Conservation (phyloP, 805 yeast species). For the Nakazawaea populi region DNA sequence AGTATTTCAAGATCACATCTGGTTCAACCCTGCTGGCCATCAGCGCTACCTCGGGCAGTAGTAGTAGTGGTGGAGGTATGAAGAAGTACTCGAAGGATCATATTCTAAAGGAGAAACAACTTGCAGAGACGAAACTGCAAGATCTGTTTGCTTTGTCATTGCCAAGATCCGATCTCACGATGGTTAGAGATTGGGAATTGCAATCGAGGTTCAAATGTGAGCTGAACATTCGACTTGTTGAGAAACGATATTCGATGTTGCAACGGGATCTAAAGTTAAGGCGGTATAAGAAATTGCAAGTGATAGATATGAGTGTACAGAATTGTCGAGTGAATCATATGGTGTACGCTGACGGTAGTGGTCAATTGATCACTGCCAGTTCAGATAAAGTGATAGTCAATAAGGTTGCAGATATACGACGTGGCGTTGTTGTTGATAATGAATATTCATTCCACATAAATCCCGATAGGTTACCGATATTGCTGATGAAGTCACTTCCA, state of each 20-base stretch:
- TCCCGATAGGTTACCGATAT: neutral
- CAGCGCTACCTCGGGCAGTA: neutral
- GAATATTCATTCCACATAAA: no score
- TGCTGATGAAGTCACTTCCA: neutral
- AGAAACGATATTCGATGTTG: neutral
- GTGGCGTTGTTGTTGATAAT: no score
- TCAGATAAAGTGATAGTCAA: no score
- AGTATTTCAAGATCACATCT: neutral
- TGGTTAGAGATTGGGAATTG: neutral
- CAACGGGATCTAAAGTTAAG: neutral
- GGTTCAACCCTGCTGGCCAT: neutral
- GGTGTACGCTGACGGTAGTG: neutral
- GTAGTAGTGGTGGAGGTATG: no score
- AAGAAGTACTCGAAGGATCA: neutral
- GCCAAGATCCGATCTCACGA: neutral
- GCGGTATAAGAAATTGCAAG: neutral
- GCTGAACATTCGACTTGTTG: neutral
- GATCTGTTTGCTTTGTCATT: neutral
- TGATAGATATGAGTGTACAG: neutral
- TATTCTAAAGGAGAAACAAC: neutral
- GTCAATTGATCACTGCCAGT: neutral
- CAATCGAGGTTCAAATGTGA: neutral
- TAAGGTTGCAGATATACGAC: neutral
- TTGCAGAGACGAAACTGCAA: neutral
- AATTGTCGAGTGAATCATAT: no score